Conservation (phyloP, 164 flowering plant genomes). For the Saururus chinensis region DNA sequence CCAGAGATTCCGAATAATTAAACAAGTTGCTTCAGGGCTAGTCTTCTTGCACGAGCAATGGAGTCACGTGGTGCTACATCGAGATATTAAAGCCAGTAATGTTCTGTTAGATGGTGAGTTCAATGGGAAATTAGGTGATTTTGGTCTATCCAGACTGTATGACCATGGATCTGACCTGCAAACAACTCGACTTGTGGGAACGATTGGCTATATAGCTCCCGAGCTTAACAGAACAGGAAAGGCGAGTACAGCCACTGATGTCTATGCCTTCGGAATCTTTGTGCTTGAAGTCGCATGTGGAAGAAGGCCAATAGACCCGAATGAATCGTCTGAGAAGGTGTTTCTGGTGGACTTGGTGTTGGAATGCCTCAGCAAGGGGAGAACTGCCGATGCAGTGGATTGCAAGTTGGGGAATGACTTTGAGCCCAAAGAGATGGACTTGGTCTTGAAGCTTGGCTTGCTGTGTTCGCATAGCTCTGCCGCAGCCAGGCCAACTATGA, state of each 20-base stretch:
- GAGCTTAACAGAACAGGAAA: conserved; percentile 25
- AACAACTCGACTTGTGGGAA: conserved; percentile 28
- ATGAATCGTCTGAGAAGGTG: not conserved
- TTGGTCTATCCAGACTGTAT: conserved; percentile 27
- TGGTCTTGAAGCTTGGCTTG: conserved; percentile 19
- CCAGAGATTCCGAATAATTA: conserved; percentile 23
- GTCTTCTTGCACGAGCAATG: conserved; percentile 30
- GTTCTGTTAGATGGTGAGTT: conserved; percentile 25
- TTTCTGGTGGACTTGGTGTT: conserved; percentile 25
- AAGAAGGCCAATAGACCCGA: conserved; percentile 18
- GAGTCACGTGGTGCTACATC: conserved; percentile 30
- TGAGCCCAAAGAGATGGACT: conserved; percentile 9
- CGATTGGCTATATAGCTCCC: conserved; percentile 33
- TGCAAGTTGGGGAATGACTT: conserved; percentile 6
- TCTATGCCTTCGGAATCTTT: conserved; percentile 28
- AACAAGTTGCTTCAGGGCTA: conserved; percentile 29
- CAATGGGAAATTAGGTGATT: conserved; percentile 28
- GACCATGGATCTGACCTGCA: conserved; percentile 22
- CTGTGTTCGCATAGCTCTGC: conserved; percentile 12
- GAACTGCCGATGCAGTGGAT: conserved; percentile 10
- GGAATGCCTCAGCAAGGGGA: conserved; percentile 11
- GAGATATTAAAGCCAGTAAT: conserved; percentile 35
- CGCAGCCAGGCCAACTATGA: conserved; percentile 12
- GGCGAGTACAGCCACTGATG: conserved; percentile 25
- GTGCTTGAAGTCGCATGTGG: conserved; percentile 36